These are phyloP conservation scores for Phytomonas francai DNA, from an alignment of 208 protist species.

Conservation along the genomic window DNA sequence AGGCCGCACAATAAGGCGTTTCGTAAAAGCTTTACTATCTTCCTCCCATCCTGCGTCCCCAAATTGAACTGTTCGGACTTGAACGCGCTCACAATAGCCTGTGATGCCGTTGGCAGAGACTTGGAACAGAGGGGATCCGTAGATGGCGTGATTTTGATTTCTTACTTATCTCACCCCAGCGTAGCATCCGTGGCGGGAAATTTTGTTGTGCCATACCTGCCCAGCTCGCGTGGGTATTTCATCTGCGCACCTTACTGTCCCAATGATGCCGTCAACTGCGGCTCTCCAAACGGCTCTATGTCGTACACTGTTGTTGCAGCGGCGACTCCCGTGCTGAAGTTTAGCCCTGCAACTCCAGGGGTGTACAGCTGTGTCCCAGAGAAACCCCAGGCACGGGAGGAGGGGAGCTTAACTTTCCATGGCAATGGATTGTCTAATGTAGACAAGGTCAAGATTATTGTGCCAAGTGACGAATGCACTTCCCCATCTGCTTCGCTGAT, in stretches of 20 bases:
- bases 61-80: constrained; percentile 28
- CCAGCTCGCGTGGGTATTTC: constrained; percentile 40
- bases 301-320: constrained; percentile 60
- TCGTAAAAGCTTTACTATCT: constrained; percentile 38
- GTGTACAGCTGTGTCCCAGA: constrained; percentile 51
- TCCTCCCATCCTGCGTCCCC: constrained; percentile 56
- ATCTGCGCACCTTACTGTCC: constrained; percentile 83
- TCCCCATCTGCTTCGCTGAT: constrained; percentile 48
- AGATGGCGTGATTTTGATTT: constrained; percentile 18
- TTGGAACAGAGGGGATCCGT: background rate
- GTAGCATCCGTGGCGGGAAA: constrained; percentile 25
- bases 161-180: constrained; percentile 20
- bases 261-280: constrained; percentile 18
- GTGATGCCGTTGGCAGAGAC: constrained; percentile 19
- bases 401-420: constrained; percentile 43
- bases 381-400: constrained; percentile 61
- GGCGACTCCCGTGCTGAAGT: constrained; percentile 19
- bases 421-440: constrained; percentile 32
- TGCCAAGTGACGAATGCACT: constrained; percentile 32
- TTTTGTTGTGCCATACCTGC: constrained; percentile 62
- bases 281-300: constrained; percentile 24
- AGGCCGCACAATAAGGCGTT: constrained; percentile 58
- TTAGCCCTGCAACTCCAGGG: constrained; percentile 42
- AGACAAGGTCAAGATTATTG: constrained; percentile 61
- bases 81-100: constrained; percentile 34